Percentiles rank a stretch among this genome's conserved stretches.
phyloP scores from a whole-genome alignment of 192 early-diverging fungal genomes.

The Backusella sp. region DNA sequence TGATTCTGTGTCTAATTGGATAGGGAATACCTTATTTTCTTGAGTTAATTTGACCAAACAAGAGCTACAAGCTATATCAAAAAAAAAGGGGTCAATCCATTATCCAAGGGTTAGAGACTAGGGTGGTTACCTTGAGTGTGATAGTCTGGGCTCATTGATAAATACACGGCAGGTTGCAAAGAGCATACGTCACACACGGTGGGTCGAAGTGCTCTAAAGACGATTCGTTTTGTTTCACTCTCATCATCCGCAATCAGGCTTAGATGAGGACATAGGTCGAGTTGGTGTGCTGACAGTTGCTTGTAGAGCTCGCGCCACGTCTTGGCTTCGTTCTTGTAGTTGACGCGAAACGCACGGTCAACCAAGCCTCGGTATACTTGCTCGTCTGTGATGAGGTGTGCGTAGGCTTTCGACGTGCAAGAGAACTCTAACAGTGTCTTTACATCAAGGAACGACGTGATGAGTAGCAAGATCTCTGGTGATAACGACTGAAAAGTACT shows the following conservation, averaged over 20 bases:
- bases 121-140: conserved; percentile 17
- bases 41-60: not conserved
- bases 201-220: not conserved
- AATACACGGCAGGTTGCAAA: not conserved
- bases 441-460: conserved; percentile 24
- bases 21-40: conserved; percentile 3
- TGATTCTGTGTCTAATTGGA: conserved; percentile 12
- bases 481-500: conserved; percentile 13
- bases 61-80: conserved; percentile 3
- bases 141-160: conserved; percentile 3
- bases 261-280: conserved; percentile 21
- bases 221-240: conserved; percentile 2
- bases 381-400: conserved; percentile 20
- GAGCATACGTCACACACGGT: conserved; percentile 16
- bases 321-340: conserved; percentile 20
- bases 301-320: conserved; percentile 24
- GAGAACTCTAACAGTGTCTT: conserved; percentile 15
- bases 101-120: not conserved
- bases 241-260: conserved; percentile 6
- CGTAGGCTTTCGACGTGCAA: conserved; percentile 9
- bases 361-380: conserved; percentile 19
- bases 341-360: conserved; percentile 20
- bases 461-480: conserved; percentile 24
- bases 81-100: not conserved
- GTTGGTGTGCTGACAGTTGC: not conserved